These are phyloP conservation scores for Aechmea fasciata DNA, from an alignment of 176 grass and related monocot species.

Conservation along the genomic window DNA sequence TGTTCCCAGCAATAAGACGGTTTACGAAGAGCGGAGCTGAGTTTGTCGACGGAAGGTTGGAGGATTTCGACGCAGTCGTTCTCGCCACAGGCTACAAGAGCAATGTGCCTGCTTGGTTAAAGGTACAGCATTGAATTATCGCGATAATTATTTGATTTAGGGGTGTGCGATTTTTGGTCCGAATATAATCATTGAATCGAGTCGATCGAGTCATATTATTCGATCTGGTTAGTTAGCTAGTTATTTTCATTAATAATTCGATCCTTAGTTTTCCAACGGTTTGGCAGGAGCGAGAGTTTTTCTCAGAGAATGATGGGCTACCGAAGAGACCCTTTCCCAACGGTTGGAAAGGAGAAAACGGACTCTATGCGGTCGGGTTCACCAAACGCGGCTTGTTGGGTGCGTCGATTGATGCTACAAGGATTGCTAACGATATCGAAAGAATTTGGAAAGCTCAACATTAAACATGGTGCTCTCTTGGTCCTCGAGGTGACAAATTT, in stretches of 20 bases:
- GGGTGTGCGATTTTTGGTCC: too few species aligned
- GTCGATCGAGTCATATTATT: too few species aligned
- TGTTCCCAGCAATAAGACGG: slow-evolving; percentile 34
- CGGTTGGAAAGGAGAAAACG: slow-evolving; percentile 70
- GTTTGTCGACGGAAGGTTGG: slow-evolving; percentile 46
- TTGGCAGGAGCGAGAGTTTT: slow-evolving; percentile 60
- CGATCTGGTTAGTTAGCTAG: too few species aligned
- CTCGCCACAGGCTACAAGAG: slow-evolving; percentile 79
- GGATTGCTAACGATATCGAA: slow-evolving; percentile 45
- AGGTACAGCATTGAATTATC: slow-evolving; percentile 31
- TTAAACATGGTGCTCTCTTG: background rate
- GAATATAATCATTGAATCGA: too few species aligned
- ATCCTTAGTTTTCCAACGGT: background rate
- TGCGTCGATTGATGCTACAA: slow-evolving; percentile 54
- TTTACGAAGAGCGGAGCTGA: slow-evolving; percentile 40
- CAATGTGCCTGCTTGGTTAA: slow-evolving; percentile 77
- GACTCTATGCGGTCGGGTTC: slow-evolving; percentile 73
- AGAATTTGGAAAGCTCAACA: slow-evolving; percentile 11
- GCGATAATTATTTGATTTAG: too few species aligned
- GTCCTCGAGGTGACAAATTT: background rate
- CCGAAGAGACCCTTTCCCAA: slow-evolving; percentile 45
- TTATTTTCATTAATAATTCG: background rate
- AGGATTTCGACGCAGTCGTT: slow-evolving; percentile 55
- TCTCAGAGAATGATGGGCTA: slow-evolving; percentile 72
- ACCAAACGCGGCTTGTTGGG: slow-evolving; percentile 52